Evolutionary conservation across 495 filamentous ascomycete genomes (phyloP).

Genomic region (Cryomyces minteri): DNA sequence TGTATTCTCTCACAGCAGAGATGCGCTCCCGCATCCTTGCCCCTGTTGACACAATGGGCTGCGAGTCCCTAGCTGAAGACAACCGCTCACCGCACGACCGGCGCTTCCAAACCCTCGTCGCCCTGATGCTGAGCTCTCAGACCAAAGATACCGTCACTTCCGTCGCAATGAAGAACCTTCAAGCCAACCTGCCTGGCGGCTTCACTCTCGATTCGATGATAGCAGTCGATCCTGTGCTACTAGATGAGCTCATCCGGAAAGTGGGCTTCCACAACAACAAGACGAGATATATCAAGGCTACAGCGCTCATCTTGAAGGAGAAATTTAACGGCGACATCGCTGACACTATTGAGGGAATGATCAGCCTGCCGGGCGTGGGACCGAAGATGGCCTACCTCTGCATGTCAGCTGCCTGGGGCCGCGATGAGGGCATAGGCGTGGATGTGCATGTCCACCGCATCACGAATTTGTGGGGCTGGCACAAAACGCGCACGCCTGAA

Average conservation of each 20-base stretch:
- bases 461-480: constrained; percentile 92
- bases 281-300: constrained; percentile 69
- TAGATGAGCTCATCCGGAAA: constrained; percentile 66
- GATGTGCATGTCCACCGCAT: constrained; percentile 70
- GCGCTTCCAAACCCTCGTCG: constrained; percentile 79
- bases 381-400: constrained; percentile 97
- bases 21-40: constrained; percentile 65
- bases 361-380: constrained; percentile 74
- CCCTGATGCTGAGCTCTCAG: constrained; percentile 91
- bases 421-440: constrained; percentile 43
- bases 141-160: constrained; percentile 93
- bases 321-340: constrained; percentile 64
- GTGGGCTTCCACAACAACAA: constrained; percentile 97
- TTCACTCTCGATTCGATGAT: constrained; percentile 70
- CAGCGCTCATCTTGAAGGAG: constrained; percentile 56
- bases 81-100: constrained; percentile 37
- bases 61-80: constrained; percentile 51
- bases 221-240: constrained; percentile 40
- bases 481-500: constrained; percentile 68
- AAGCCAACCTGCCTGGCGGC: constrained; percentile 46
- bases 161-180: constrained; percentile 60
- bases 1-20: constrained; percentile 57
- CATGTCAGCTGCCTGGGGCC: constrained; percentile 51
- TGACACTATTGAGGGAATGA: constrained; percentile 55
- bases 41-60: constrained; percentile 96